Evolutionary conservation across 129 eudicot genomes (phyloP), one percentile per base, ranked within the genome.

Genomic region (Lactuca saligna): DNA sequence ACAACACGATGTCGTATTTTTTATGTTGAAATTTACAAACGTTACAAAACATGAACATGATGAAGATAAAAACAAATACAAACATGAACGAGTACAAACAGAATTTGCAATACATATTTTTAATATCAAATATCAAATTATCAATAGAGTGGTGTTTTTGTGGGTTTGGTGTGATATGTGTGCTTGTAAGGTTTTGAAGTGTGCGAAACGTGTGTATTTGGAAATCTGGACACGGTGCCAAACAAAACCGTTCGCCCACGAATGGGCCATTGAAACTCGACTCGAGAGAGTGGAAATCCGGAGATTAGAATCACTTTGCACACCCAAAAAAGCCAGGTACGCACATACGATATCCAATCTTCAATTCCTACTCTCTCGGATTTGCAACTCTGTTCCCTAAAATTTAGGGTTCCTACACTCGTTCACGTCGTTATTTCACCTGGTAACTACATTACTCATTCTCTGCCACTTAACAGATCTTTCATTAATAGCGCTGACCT

Each of bases 301-400:
- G 61, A 12, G 64, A 39, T 31, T 39, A 53, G 13, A 14, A 59
- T 54, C 53, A 60, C 39, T 17, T 29, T 3, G 8, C 16, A 17
- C 10, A 50, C 48, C 68, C 39, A 5, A 32, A 54, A 50, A 39
- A 73, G 61, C 79, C 61, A 79, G 86, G 84, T 60, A 56, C 86
- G 84, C 80, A 75, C 75, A 79, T 65, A 25, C 29, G 29, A 25
- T 25, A 68, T 41, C 75, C 78, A 82, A 85, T 81, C 87, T 77
- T 61, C 66, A 63, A 35, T 42, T 11, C 68, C 64, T 63, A 70
- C 71, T 38, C 67, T 64, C n/a, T 14, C 13, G 11, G 31, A 13
- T 39, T 67, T 50, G 5, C 71, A 48, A 11, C 64, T 3, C 46
- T 37, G 1, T 15, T 48, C 69, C 63, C 74, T 63, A 29, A 57